phyloP scores from a whole-genome alignment of 106 monocot genomes.

The Allium sativum region DNA sequence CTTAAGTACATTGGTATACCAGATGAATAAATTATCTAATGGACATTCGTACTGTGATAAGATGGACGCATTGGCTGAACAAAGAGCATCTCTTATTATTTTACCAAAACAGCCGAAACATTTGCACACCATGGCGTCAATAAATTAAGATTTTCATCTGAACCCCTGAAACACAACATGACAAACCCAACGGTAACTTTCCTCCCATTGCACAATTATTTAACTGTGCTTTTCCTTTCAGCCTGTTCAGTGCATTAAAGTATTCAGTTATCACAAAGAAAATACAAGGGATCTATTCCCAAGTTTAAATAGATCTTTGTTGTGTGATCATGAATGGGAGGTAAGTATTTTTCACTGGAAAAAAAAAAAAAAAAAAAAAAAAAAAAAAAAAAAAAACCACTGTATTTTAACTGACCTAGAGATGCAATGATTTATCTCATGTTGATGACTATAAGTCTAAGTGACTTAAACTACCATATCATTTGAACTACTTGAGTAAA shows the following conservation, averaged over 20 bases:
- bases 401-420: no score
- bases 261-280: no score
- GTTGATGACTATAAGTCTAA: no score
- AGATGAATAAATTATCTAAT: neutral
- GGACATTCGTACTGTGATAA: neutral
- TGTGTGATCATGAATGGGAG: no score
- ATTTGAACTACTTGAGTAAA: no score
- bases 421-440: no score
- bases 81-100: neutral
- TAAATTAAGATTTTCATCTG: no score
- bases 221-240: neutral
- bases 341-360: no score
- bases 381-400: neutral
- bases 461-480: no score
- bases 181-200: conserved; percentile 2
- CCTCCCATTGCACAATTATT: neutral
- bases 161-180: neutral
- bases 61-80: neutral
- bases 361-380: neutral
- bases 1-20: neutral
- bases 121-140: neutral
- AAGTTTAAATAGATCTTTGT: neutral
- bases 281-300: neutral
- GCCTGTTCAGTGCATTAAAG: no score
- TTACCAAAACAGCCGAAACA: neutral